These are phyloP conservation scores for Claviceps pazoutovae DNA, from an alignment of 2,329 filamentous ascomycete species.

Conservation along the genomic window DNA sequence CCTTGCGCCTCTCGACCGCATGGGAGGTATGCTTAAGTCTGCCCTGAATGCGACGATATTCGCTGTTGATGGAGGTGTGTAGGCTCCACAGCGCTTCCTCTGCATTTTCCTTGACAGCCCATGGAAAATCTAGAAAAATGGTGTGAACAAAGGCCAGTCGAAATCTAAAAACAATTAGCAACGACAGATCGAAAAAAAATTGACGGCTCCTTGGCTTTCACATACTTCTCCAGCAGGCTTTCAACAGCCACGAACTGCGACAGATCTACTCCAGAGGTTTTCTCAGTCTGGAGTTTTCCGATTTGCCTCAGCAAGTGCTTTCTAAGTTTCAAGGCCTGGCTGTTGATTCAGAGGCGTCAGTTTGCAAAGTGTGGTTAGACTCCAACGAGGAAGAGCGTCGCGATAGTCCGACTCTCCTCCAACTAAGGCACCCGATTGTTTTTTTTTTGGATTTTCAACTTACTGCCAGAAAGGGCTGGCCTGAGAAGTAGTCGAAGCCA, in stretches of 20 bases:
- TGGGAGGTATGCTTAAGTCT: constrained; percentile 37
- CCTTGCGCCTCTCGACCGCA: constrained; percentile 55
- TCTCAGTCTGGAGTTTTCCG: constrained; percentile 25
- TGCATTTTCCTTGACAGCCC: constrained; percentile 46
- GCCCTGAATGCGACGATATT: constrained; percentile 58
- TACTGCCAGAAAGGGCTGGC: constrained; percentile 27
- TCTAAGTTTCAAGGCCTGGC: constrained; percentile 29
- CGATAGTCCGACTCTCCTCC: not conserved
- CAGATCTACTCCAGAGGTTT: constrained; percentile 22
- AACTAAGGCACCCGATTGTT: not conserved
- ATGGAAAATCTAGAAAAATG: constrained; percentile 59
- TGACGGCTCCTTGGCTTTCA: constrained; percentile 15
- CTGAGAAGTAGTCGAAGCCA: constrained; percentile 12
- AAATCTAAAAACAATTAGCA: constrained; percentile 23
- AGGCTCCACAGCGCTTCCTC: constrained; percentile 66
- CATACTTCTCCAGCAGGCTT: constrained; percentile 21
- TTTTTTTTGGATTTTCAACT: constrained; percentile 9
- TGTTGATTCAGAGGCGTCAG: constrained; percentile 12
- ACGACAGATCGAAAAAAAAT: not conserved
- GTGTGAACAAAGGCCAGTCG: constrained; percentile 58
- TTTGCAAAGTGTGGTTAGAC: not conserved
- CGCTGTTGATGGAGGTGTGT: constrained; percentile 63
- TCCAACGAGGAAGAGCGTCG: not conserved
- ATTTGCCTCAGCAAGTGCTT: constrained; percentile 29
- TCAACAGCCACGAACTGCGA: constrained; percentile 31